Conservation (phyloP, 495 filamentous ascomycete species). For the Penicillium soppii region DNA sequence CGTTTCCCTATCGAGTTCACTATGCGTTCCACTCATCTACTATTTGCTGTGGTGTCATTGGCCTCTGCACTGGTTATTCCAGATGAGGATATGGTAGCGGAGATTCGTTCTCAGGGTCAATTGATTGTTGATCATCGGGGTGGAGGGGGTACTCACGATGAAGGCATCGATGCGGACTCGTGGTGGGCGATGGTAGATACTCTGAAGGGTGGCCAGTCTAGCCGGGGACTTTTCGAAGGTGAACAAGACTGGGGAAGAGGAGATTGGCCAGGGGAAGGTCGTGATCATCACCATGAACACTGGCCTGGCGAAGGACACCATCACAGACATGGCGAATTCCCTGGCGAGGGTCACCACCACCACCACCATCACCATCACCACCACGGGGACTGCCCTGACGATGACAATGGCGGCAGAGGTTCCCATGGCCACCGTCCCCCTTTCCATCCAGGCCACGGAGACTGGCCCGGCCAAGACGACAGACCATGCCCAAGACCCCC, state of each 20-base stretch:
- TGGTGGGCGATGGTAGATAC: slow-evolving; percentile 1
- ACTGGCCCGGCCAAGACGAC: background rate
- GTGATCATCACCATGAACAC: background rate
- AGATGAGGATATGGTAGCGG: slow-evolving; percentile 45
- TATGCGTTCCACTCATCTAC: slow-evolving; percentile 45
- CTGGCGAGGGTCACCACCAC: background rate
- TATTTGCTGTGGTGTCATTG: slow-evolving; percentile 51
- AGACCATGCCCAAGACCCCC: background rate
- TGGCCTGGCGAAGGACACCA: background rate
- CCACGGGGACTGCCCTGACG: background rate
- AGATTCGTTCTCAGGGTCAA: slow-evolving; percentile 13
- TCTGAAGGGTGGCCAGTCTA: background rate
- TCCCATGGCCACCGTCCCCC: too few species aligned
- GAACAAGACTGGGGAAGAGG: background rate
- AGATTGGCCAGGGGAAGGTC: background rate
- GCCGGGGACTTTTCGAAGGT: background rate
- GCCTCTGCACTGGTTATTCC: slow-evolving; percentile 61
- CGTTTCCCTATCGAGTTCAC: background rate
- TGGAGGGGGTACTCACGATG: background rate
- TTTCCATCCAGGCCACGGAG: background rate
- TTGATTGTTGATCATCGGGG: background rate
- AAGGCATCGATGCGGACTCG: background rate
- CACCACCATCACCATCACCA: background rate
- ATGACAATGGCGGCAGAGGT: background rate
- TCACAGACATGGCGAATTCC: background rate